These are phyloP conservation scores for Xerocomellus chrysenteron DNA, from an alignment of 768 basidiomycete species.

Conservation along the genomic window DNA sequence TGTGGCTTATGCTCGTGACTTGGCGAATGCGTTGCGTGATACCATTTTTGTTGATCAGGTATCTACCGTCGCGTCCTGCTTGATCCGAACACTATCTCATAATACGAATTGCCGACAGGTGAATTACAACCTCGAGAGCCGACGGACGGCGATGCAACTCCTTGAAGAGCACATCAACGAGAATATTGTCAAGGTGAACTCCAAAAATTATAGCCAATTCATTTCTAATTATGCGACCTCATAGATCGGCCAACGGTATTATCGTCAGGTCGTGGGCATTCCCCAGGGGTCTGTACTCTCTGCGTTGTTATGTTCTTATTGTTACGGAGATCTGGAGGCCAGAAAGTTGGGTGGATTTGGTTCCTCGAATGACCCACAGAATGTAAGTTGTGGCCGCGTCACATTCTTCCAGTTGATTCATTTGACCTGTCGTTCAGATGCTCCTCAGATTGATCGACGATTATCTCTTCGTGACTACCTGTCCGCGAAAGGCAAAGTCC, in stretches of 20 bases:
- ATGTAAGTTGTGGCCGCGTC: constrained; percentile 47
- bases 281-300: constrained; percentile 99
- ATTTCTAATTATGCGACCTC: background rate
- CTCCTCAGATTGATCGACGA: constrained; percentile 91
- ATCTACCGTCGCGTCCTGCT: background rate
- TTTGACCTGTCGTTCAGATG: constrained; percentile 43
- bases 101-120: constrained; percentile 37
- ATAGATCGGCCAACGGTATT: constrained; percentile 80
- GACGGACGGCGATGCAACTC: constrained; percentile 57
- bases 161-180: constrained; percentile 79
- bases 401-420: background rate
- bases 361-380: constrained; percentile 55
- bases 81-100: background rate
- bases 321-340: constrained; percentile 89
- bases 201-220: background rate
- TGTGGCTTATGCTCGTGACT: constrained; percentile 59
- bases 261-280: constrained; percentile 89
- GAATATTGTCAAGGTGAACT: constrained; percentile 82
- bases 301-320: constrained; percentile 88
- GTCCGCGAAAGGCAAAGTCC: constrained; percentile 50
- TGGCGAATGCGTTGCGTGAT: constrained; percentile 62
- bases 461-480: constrained; percentile 85
- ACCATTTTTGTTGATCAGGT: constrained; percentile 89
- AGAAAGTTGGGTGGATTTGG: constrained; percentile 37
- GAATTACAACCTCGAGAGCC: constrained; percentile 49